Evolutionary conservation across 2,329 filamentous ascomycete genomes (phyloP).

Genomic region (Phialocephala sp.): DNA sequence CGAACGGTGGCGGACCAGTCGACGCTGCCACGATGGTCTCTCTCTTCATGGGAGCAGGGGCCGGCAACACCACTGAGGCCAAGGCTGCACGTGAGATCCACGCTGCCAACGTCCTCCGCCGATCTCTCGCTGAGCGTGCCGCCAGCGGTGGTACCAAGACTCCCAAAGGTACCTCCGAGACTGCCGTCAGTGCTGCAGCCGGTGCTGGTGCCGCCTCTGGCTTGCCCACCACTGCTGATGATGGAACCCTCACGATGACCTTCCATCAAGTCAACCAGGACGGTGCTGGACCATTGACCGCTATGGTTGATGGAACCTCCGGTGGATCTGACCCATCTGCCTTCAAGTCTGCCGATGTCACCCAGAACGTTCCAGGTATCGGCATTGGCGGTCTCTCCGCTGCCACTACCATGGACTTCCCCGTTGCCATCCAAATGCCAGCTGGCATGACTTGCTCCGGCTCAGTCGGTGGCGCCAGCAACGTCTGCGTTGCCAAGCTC

Average conservation of each 20-base stretch:
- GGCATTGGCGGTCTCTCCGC: constrained; percentile 62
- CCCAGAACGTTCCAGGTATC: constrained; percentile 65
- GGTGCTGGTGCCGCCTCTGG: constrained; percentile 57
- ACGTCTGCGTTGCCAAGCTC: constrained; percentile 70
- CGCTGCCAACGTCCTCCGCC: constrained; percentile 62
- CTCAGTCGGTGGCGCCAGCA: constrained; percentile 60
- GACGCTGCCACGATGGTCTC: constrained; percentile 61
- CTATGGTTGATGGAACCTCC: constrained; percentile 65
- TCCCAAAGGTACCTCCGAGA: constrained; percentile 53
- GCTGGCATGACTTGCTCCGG: constrained; percentile 70
- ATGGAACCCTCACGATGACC: constrained; percentile 66
- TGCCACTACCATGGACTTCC: constrained; percentile 67
- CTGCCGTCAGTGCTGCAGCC: constrained; percentile 57
- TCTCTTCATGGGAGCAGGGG: constrained; percentile 61
- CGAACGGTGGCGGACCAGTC: constrained; percentile 63
- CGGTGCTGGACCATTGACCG: constrained; percentile 67
- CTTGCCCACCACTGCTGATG: constrained; percentile 64
- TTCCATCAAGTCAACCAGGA: constrained; percentile 77
- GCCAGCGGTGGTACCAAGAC: constrained; percentile 53
- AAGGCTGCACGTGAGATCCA: constrained; percentile 75
- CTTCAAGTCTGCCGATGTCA: constrained; percentile 58
- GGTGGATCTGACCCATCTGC: constrained; percentile 65
- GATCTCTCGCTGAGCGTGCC: constrained; percentile 41
- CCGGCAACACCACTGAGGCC: constrained; percentile 47
- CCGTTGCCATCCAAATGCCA: constrained; percentile 69